Evolutionary conservation across 2,329 filamentous ascomycete genomes (phyloP).

Genomic region (Hypoxylon sp.): DNA sequence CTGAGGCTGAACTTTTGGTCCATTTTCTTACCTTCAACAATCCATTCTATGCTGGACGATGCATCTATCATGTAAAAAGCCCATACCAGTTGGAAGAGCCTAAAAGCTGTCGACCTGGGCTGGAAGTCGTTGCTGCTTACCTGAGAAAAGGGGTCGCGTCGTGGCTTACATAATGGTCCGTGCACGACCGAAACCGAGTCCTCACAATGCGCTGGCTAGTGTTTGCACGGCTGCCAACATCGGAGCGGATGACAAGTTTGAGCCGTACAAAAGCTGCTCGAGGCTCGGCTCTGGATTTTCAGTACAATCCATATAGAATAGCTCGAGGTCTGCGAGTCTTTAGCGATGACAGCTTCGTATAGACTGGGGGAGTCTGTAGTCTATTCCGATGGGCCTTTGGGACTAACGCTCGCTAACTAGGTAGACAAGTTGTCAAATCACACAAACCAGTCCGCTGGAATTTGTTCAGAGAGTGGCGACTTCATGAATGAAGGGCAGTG

Average conservation of each 20-base stretch:
- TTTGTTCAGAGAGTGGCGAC: constrained; percentile 42
- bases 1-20: neutral
- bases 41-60: neutral
- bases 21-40: neutral
- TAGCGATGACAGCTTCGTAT: neutral
- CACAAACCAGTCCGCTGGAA: too few species aligned
- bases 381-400: neutral
- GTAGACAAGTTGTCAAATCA: neutral
- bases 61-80: neutral
- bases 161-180: neutral
- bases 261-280: neutral
- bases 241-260: neutral
- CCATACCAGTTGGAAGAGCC: neutral
- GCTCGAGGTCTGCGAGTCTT: neutral
- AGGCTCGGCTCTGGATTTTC: neutral
- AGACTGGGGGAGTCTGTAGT: too few species aligned
- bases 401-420: neutral
- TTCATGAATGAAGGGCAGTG: too few species aligned
- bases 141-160: neutral
- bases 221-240: neutral
- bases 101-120: neutral
- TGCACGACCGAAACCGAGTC: too few species aligned
- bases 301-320: too few species aligned
- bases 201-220: too few species aligned
- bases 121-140: neutral